Evolutionary conservation across 371 early-diverging fungal species (phyloP).

Genomic region (Dichotomocladium elegans): DNA sequence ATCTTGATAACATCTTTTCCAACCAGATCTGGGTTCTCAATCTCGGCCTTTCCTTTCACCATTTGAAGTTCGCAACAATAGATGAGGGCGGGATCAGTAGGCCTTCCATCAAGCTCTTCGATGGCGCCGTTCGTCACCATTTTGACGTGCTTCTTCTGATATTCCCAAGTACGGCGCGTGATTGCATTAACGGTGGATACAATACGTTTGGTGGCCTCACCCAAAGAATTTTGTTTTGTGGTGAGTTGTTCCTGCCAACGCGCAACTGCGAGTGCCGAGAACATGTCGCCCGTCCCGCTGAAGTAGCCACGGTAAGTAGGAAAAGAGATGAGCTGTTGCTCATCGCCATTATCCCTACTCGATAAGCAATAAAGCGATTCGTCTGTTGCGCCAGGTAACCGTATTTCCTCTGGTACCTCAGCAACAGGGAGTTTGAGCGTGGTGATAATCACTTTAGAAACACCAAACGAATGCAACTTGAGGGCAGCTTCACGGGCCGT

Average conservation of each 20-base stretch:
- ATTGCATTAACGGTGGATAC: constrained; percentile 73
- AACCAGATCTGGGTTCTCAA: constrained; percentile 44
- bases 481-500: constrained; percentile 54
- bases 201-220: constrained; percentile 51
- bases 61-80: constrained; percentile 60
- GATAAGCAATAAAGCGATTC: constrained; percentile 36
- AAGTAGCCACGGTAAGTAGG: constrained; percentile 76
- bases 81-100: constrained; percentile 37
- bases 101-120: constrained; percentile 21
- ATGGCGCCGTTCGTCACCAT: constrained; percentile 10
- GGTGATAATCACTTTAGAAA: constrained; percentile 75
- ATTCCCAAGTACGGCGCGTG: constrained; percentile 55
- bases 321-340: constrained; percentile 68
- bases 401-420: constrained; percentile 30
- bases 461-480: constrained; percentile 66
- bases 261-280: constrained; percentile 74
- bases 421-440: constrained; percentile 37
- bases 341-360: constrained; percentile 15
- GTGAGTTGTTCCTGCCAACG: constrained; percentile 28
- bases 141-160: constrained; percentile 25
- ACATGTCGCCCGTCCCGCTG: constrained; percentile 93
- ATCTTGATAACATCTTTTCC: constrained; percentile 8
- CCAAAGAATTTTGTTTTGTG: constrained; percentile 9
- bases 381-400: constrained; percentile 11
- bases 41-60: constrained; percentile 62